These are phyloP conservation scores for Coniochaeta prunicola DNA, from an alignment of 2,329 filamentous ascomycete species.

Conservation along the genomic window DNA sequence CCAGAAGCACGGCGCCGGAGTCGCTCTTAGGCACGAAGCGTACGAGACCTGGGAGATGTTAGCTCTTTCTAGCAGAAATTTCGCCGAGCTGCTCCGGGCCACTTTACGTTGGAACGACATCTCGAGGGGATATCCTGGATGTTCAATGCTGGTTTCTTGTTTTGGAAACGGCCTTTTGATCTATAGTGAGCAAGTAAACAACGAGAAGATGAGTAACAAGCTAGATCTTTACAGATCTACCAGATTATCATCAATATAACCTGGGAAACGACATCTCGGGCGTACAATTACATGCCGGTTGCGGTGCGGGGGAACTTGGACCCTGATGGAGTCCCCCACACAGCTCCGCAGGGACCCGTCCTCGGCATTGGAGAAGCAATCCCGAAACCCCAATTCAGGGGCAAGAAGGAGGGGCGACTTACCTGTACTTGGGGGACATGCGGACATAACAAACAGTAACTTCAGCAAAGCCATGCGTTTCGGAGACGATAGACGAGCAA, in stretches of 20 bases:
- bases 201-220: not conserved
- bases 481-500: not conserved
- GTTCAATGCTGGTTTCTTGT: not conserved
- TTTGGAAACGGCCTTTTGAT: not conserved
- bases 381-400: not conserved
- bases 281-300: not conserved
- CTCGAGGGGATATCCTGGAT: not conserved
- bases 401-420: not conserved
- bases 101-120: not conserved
- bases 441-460: no score
- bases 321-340: not conserved
- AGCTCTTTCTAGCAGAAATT: not conserved
- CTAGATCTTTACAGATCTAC: no score
- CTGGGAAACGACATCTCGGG: not conserved
- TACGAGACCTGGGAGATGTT: slow-evolving; percentile 40
- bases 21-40: slow-evolving; percentile 49
- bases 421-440: not conserved
- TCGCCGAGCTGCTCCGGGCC: not conserved
- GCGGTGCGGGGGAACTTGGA: not conserved
- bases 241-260: not conserved
- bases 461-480: no score
- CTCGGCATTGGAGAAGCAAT: not conserved
- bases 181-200: not conserved
- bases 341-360: not conserved
- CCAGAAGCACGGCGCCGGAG: slow-evolving; percentile 41